A percentile compares a stretch with the other conserved stretches of the same genome.
These are phyloP conservation scores for Talaromyces pinophilus DNA, from an alignment of 2,329 filamentous ascomycete species.

Conservation along the genomic window DNA sequence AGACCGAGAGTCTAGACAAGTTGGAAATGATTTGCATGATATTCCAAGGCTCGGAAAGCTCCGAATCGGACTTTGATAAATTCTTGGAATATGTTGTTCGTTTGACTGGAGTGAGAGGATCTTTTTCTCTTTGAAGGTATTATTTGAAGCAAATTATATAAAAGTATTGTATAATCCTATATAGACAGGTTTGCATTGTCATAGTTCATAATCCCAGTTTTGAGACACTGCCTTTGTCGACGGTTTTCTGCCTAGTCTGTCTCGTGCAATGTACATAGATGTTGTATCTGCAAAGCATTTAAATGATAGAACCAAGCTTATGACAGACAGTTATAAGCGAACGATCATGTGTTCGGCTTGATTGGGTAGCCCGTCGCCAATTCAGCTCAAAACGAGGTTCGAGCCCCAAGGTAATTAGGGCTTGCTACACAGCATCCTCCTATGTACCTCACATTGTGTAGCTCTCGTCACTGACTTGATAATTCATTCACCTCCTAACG, in stretches of 20 bases:
- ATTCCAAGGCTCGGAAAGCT: neutral
- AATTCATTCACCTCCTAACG: neutral
- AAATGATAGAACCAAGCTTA: neutral
- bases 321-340: neutral
- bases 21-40: slow-evolving; percentile 1
- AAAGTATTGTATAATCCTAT: neutral
- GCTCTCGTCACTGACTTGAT: neutral
- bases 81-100: neutral
- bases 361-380: neutral
- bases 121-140: neutral
- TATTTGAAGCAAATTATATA: neutral
- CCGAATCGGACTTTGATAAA: neutral
- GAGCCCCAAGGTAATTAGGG: neutral
- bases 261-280: neutral
- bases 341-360: neutral
- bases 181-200: neutral
- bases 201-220: no score
- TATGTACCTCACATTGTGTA: neutral
- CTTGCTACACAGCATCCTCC: neutral
- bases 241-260: neutral
- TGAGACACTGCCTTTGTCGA: neutral
- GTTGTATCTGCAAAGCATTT: neutral
- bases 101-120: neutral
- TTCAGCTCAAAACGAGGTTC: neutral
- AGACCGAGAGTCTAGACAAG: neutral